These are phyloP conservation scores for Sporothrix brunneoviolacea DNA, from an alignment of 2,329 filamentous ascomycete genomes.

Conservation along the genomic window DNA sequence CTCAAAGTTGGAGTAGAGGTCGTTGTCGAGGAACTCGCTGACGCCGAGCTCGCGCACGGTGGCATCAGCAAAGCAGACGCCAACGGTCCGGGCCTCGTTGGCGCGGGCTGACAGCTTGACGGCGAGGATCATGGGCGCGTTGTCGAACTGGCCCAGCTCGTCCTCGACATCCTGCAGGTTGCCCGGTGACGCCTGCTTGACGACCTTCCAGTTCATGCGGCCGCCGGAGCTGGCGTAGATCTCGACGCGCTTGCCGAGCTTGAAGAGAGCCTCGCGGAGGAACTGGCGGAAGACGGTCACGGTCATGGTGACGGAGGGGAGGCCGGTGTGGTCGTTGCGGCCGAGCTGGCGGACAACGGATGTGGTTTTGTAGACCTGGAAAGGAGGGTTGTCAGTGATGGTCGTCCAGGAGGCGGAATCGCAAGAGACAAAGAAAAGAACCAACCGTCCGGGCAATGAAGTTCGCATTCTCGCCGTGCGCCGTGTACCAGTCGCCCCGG, in stretches of 20 bases:
- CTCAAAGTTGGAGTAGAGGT: slow-evolving; percentile 96
- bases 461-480: slow-evolving; percentile 78
- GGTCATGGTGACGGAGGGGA: slow-evolving; percentile 92
- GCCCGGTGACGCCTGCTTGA: slow-evolving; percentile 87
- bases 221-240: slow-evolving; percentile 73
- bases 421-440: slow-evolving; percentile 8
- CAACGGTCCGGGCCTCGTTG: slow-evolving; percentile 75
- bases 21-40: slow-evolving; percentile 98
- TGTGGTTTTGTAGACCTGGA: slow-evolving; percentile 89
- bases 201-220: slow-evolving; percentile 85
- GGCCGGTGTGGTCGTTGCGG: slow-evolving; percentile 70
- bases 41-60: slow-evolving; percentile 93
- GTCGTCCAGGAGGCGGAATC: no score
- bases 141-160: slow-evolving; percentile 78
- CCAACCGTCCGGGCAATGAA: slow-evolving; percentile 72
- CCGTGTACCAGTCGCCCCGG: slow-evolving; percentile 89
- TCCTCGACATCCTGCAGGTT: slow-evolving; percentile 97
- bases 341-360: slow-evolving; percentile 90
- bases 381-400: neutral
- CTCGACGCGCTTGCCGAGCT: slow-evolving; percentile 82
- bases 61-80: slow-evolving; percentile 96
- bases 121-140: slow-evolving; percentile 87
- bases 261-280: slow-evolving; percentile 86
- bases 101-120: slow-evolving; percentile 91
- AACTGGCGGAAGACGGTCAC: slow-evolving; percentile 94